A percentile compares a stretch with the other conserved stretches of the same genome.
These are phyloP conservation scores for Thelonectria rubi DNA, from an alignment of 2,329 filamentous ascomycete genomes.

Conservation along the genomic window DNA sequence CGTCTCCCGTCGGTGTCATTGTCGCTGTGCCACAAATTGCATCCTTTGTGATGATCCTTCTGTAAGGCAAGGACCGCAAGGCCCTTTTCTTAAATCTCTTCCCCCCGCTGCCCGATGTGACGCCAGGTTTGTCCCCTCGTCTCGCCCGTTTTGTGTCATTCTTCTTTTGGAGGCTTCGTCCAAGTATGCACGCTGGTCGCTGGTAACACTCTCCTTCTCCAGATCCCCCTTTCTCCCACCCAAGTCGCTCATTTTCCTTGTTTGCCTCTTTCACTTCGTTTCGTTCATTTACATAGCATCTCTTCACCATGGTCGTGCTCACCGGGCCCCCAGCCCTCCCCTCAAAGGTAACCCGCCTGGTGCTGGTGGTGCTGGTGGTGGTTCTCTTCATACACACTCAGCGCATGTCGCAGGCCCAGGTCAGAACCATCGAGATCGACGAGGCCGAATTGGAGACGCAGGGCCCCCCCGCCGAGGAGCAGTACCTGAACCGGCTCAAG, in stretches of 20 bases:
- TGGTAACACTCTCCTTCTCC: conserved; percentile 24
- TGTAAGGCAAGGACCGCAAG: conserved; percentile 12
- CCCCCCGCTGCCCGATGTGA: conserved; percentile 32
- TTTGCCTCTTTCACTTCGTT: conserved; percentile 10
- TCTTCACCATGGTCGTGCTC: conserved; percentile 40
- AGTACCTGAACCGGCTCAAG: conserved; percentile 45
- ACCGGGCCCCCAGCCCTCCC: conserved; percentile 37
- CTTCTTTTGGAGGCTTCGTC: conserved; percentile 8
- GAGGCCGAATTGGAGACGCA: conserved; percentile 29
- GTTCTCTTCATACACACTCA: conserved; percentile 39
- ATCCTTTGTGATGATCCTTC: conserved; percentile 14
- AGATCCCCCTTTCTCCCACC: conserved; percentile 34
- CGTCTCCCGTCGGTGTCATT: conserved; percentile 18
- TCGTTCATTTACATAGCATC: conserved; percentile 3
- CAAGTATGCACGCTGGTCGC: conserved; percentile 35
- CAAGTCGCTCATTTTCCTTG: conserved; percentile 37
- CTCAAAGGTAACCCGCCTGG: conserved; percentile 36
- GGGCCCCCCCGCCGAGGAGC: conserved; percentile 43
- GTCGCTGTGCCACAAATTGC: conserved; percentile 26
- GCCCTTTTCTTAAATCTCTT: conserved; percentile 27
- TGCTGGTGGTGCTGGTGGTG: conserved; percentile 40
- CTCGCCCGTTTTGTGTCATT: conserved; percentile 15
- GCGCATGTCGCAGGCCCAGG: conserved; percentile 24
- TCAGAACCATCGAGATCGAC: conserved; percentile 5
- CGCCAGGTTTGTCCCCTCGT: conserved; percentile 9